Evolutionary conservation across 1,139 yeast species (phyloP), one percentile per base, ranked within the genome.

Genomic region (Lodderomyces margitis): DNA sequence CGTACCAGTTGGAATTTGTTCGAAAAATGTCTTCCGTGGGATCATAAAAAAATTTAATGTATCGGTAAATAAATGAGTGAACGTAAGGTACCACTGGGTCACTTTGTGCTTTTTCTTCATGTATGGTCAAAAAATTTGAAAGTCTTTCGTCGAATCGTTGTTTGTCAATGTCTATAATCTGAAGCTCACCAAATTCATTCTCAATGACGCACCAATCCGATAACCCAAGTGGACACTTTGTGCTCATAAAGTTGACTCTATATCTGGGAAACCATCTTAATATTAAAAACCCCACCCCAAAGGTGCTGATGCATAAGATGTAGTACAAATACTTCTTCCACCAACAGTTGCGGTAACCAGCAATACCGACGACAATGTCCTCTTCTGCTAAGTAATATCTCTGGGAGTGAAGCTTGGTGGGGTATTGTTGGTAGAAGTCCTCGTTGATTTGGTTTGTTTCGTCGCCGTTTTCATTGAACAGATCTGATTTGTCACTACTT

Each of bases 201-300:
- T 92, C 98, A 34, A 94, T 74, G 14, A 89, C 96, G 30, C 92
- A 85, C 95, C 97, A 88, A 54, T 88, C 95, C 25, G 97, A 86
- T 46, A 74, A 73, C 1, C 89, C 96, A 47, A 94, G 68, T 0
- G 95, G 82, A 6, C 78, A 71, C 24, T 73, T 74, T 15, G 65
- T 64, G 3, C 96, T 98, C 65, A 79, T 70, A 47, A 88, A 64
- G 40, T 74, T 73, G 38, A 92, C 79, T 48, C 87, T 73, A 59
- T 80, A 81, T 37, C 81, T 72, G 0, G 98, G 98, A 34, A 87
- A 58, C 98, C 98, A 92, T 50, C 96, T 71, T 46, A 88, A 64
- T 0, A 87, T 46, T 42, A 94, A 66, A 54, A 82, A 91, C 1
- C 82, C 82, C 4, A 88, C 38, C 0, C 98, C 98, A 3, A 78